These are phyloP conservation scores for Fennellomyces sp. DNA, from an alignment of 371 early-diverging fungal species.

Conservation along the genomic window DNA sequence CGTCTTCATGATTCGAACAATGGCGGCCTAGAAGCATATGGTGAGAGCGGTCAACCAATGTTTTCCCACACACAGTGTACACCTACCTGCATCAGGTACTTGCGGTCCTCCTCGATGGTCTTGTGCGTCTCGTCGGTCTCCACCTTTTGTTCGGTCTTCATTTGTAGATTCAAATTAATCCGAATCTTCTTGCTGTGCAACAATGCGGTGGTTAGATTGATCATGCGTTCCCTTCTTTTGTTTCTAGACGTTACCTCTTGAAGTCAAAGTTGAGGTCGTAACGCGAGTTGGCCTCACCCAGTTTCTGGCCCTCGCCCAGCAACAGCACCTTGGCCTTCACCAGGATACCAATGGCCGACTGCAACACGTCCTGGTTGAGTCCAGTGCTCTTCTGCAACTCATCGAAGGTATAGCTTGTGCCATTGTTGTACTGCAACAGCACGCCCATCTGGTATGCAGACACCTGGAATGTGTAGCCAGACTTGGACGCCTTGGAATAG, in stretches of 20 bases:
- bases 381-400: slow-evolving; percentile 73
- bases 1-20: slow-evolving; percentile 96
- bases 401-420: slow-evolving; percentile 62
- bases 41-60: not conserved
- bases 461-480: slow-evolving; percentile 77
- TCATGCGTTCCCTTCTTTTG: not conserved
- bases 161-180: slow-evolving; percentile 81
- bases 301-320: slow-evolving; percentile 49
- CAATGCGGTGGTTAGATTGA: not conserved
- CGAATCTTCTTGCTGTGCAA: slow-evolving; percentile 76
- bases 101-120: slow-evolving; percentile 88
- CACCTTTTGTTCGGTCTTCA: slow-evolving; percentile 85
- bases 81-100: slow-evolving; percentile 82
- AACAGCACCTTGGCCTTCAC: slow-evolving; percentile 82
- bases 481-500: slow-evolving; percentile 71
- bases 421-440: slow-evolving; percentile 81
- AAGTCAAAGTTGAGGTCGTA: slow-evolving; percentile 85
- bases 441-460: slow-evolving; percentile 92
- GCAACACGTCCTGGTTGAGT: slow-evolving; percentile 68
- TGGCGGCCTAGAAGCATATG: slow-evolving; percentile 73
- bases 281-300: slow-evolving; percentile 54
- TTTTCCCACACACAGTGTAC: not conserved
- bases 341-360: slow-evolving; percentile 74
- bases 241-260: slow-evolving; percentile 58
- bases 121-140: slow-evolving; percentile 90